Evolutionary conservation across 2,329 filamentous ascomycete species (phyloP).

Genomic region (Neoarthrinium moseri): DNA sequence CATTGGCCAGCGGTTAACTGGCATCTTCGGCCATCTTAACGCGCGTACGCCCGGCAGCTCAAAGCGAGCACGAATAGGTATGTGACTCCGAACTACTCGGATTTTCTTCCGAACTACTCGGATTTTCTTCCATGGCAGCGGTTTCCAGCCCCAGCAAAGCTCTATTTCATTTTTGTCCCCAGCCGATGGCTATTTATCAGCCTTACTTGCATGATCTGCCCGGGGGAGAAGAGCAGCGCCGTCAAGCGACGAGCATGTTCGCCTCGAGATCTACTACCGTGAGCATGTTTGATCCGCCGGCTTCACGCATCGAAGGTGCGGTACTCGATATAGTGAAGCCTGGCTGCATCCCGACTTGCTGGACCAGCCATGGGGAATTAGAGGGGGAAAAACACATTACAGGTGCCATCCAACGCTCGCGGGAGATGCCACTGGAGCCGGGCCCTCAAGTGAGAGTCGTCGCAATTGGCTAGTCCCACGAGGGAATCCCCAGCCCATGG

Average conservation of each 20-base stretch:
- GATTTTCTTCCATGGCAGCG: too few species aligned
- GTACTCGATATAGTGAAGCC: not conserved
- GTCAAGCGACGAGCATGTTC: not conserved
- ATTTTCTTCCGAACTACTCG: not conserved
- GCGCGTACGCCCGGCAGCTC: not conserved
- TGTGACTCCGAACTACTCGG: not conserved
- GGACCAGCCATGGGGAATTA: too few species aligned
- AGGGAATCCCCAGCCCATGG: not conserved
- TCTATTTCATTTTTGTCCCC: too few species aligned
- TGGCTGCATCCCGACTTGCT: not conserved
- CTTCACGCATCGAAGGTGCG: not conserved
- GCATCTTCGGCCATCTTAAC: not conserved
- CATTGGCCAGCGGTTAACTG: not conserved
- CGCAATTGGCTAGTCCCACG: too few species aligned
- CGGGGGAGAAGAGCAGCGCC: too few species aligned
- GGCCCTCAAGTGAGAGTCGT: constrained; percentile 8
- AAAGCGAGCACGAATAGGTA: not conserved
- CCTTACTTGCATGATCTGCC: too few species aligned
- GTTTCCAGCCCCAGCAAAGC: too few species aligned
- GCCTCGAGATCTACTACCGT: too few species aligned
- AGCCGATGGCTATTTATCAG: too few species aligned
- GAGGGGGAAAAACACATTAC: too few species aligned
- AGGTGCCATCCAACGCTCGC: too few species aligned
- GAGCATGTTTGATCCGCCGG: constrained; percentile 5
- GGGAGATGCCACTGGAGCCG: constrained; percentile 7